Percentiles rank a stretch among this genome's conserved stretches.
Evolutionary conservation across 1,284 basidiomycete species (phyloP).

Genomic region (Papiliotrema terrestris): DNA sequence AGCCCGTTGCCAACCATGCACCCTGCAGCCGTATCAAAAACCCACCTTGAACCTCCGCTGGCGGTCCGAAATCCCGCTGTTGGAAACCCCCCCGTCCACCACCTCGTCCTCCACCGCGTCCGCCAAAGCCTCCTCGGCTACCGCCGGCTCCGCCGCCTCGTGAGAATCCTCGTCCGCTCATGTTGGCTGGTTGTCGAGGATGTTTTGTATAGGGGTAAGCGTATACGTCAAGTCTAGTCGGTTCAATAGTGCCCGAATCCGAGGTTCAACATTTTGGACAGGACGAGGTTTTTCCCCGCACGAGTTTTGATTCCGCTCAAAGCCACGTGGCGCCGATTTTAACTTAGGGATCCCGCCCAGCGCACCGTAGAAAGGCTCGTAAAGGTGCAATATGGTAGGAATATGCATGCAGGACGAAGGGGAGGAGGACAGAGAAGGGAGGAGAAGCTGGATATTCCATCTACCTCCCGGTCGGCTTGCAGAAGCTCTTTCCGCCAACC

Average conservation of each 20-base stretch:
- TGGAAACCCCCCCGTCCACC: conserved; percentile 59
- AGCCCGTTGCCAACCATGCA: too few relatives aligned
- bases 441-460: neutral
- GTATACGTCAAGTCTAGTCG: neutral
- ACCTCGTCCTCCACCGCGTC: conserved; percentile 49
- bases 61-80: conserved; percentile 73
- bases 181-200: conserved; percentile 7
- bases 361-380: neutral
- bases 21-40: too few relatives aligned
- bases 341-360: too few relatives aligned
- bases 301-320: too few relatives aligned
- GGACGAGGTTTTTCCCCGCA: too few relatives aligned
- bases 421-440: neutral
- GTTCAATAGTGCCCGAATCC: too few relatives aligned
- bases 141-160: conserved; percentile 40
- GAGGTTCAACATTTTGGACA: too few relatives aligned
- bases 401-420: neutral
- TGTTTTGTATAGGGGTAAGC: neutral
- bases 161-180: conserved; percentile 50
- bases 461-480: neutral
- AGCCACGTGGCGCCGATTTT: too few relatives aligned
- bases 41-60: conserved; percentile 75
- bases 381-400: neutral
- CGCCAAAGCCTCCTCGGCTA: conserved; percentile 24
- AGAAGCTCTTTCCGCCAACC: too few relatives aligned